Percentiles rank a stretch among this genome's conserved stretches.
Evolutionary conservation across 2,329 filamentous ascomycete genomes (phyloP).

Genomic region (Aurifilum marmelostoma): DNA sequence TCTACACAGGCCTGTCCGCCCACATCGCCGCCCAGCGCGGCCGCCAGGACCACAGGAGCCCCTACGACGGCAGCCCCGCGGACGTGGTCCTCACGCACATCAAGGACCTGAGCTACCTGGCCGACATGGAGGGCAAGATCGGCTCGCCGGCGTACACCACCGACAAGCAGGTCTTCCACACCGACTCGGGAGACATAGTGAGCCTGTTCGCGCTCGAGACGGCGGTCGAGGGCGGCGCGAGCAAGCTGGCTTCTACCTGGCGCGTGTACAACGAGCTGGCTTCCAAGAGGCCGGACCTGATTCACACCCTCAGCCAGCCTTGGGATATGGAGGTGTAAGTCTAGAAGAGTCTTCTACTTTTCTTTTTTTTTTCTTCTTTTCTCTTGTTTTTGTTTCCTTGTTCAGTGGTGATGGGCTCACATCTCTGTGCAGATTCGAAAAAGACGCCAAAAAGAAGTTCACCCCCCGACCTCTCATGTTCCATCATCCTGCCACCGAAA

Average conservation of each 20-base stretch:
- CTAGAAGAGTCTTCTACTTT: slow-evolving; percentile 5
- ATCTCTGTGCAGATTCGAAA: slow-evolving; percentile 52
- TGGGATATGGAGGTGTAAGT: slow-evolving; percentile 54
- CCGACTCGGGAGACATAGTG: slow-evolving; percentile 62
- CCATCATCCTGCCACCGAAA: slow-evolving; percentile 53
- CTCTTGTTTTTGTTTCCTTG: not conserved
- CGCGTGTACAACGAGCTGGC: slow-evolving; percentile 67
- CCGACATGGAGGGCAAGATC: slow-evolving; percentile 46
- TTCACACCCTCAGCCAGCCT: slow-evolving; percentile 56
- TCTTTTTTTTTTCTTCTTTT: not conserved
- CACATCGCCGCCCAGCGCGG: slow-evolving; percentile 60
- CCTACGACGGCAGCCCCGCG: slow-evolving; percentile 46
- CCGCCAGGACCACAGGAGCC: slow-evolving; percentile 51
- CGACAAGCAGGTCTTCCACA: slow-evolving; percentile 67
- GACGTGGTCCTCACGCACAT: slow-evolving; percentile 63
- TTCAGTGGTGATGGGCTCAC: not conserved
- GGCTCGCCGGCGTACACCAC: slow-evolving; percentile 62
- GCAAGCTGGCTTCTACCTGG: slow-evolving; percentile 61
- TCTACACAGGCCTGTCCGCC: slow-evolving; percentile 62
- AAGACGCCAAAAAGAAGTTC: slow-evolving; percentile 47
- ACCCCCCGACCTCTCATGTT: slow-evolving; percentile 57
- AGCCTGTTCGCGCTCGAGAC: slow-evolving; percentile 58
- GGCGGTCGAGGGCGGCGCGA: slow-evolving; percentile 59
- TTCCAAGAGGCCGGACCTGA: slow-evolving; percentile 59
- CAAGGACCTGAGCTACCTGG: slow-evolving; percentile 57